Percentiles rank a stretch among this genome's conserved stretches.
These are phyloP conservation scores for Pseudocercospora ulei DNA, from an alignment of 2,329 filamentous ascomycete genomes.

Conservation along the genomic window DNA sequence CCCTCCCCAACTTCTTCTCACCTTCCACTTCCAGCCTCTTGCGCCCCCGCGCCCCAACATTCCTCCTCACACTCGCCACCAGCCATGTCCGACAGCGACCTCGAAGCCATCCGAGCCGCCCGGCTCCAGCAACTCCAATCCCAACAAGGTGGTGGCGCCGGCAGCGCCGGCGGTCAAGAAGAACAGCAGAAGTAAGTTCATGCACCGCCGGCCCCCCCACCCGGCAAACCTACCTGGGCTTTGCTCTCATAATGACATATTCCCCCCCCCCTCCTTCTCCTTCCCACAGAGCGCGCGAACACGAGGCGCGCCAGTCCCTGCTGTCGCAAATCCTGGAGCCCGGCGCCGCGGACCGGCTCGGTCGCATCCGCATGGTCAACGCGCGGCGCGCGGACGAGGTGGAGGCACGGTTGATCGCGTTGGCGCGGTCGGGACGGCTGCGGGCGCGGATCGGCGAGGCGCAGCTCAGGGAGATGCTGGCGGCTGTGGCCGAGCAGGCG, in stretches of 20 bases:
- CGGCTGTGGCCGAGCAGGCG: slow-evolving; percentile 65
- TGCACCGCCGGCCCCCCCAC: not conserved
- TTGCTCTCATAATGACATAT: too few relatives aligned
- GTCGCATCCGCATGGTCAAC: slow-evolving; percentile 91
- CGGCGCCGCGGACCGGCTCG: slow-evolving; percentile 83
- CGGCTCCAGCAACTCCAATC: slow-evolving; percentile 88
- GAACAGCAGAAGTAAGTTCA: slow-evolving; percentile 54
- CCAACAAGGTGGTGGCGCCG: slow-evolving; percentile 40
- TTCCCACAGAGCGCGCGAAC: slow-evolving; percentile 37
- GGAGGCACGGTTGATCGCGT: slow-evolving; percentile 84
- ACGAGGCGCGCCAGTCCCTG: slow-evolving; percentile 65
- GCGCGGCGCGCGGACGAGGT: slow-evolving; percentile 80
- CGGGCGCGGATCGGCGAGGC: slow-evolving; percentile 79
- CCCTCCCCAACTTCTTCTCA: too few relatives aligned
- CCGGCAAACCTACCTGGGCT: too few relatives aligned
- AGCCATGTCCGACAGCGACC: slow-evolving; percentile 55
- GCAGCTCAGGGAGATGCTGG: slow-evolving; percentile 84
- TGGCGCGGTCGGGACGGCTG: slow-evolving; percentile 80
- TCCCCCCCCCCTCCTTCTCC: slow-evolving; percentile 15
- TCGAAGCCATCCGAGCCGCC: slow-evolving; percentile 76
- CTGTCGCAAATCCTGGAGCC: slow-evolving; percentile 90
- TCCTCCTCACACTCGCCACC: not conserved
- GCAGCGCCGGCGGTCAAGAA: slow-evolving; percentile 42
- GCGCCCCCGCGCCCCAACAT: too few relatives aligned
- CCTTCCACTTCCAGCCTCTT: too few relatives aligned